Evolutionary conservation across 2,329 filamentous ascomycete genomes (phyloP), one percentile per base, ranked within the genome.

Genomic region (Fusarium bactridioides): DNA sequence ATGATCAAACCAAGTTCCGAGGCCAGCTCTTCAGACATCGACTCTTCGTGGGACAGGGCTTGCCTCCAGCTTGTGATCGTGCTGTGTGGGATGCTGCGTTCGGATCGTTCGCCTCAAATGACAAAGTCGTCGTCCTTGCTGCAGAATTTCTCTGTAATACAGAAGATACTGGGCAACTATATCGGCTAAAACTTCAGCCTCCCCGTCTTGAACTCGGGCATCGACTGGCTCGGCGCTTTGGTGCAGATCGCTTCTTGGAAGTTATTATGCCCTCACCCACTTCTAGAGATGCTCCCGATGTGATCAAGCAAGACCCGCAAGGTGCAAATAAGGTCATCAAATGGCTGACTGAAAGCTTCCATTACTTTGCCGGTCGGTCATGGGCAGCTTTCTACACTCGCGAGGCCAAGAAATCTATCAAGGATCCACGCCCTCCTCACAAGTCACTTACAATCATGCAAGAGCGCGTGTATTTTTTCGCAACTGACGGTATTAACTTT

Each of bases 221-320:
- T 76, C 86, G 89, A 4, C 77, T 91, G 1, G 80, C 81, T 25
- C 84, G 89, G 18, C 85, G 85, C 9, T 90, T 90, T 70, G 89
- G 89, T 0, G 79, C 84, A 1, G 89, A 91, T 69, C 83, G 89
- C 1, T 90, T 90, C 50, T 67, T 91, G 3, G 87, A 91, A 59
- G 64, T 91, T 1, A 76, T 84, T 9, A 80, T 90, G 10, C 88
- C 89, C 0, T 82, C 82, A 0, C 80, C 84, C 0, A 79, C 75
- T 3, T 65, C 62, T 1, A 78, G 74, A 5, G 72, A 79, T 4
- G 74, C 77, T 0, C 78, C 81, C 0, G 55, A 68, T 0, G 54
- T 79, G 0, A 64, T 83, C 5, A 80, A 78, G 21, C 74, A 83
- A 4, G 75, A 82, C 7, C 78, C 79, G 2, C 68, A 75, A 1